A percentile compares a stretch with the other conserved stretches of the same genome.
These are phyloP conservation scores for Protoeuglena noctilucae DNA, from an alignment of 139 green algal genomes.

Conservation along the genomic window DNA sequence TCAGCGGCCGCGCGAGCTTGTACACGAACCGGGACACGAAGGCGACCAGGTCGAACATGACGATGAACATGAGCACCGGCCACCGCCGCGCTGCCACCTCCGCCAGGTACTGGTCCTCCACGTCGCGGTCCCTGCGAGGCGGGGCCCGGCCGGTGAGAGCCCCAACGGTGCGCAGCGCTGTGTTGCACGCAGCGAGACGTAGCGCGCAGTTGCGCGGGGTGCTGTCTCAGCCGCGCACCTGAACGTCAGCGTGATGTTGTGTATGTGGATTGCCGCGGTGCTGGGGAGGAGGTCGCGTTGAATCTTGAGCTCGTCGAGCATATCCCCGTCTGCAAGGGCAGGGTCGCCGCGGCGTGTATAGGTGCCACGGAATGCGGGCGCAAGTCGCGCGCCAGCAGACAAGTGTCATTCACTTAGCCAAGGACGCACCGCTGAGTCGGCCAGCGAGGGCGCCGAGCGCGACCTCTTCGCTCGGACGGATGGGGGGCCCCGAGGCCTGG, in stretches of 20 bases:
- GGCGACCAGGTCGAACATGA: slow-evolving; percentile 43
- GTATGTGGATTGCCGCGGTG: background rate
- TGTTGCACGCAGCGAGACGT: too few species aligned
- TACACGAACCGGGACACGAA: slow-evolving; percentile 27
- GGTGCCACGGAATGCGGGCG: too few species aligned
- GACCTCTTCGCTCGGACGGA: too few species aligned
- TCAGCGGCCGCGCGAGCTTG: slow-evolving; percentile 11
- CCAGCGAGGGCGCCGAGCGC: too few species aligned
- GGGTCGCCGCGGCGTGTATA: too few species aligned
- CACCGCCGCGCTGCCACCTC: slow-evolving; percentile 28
- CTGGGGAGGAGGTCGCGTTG: background rate
- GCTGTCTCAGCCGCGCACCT: background rate
- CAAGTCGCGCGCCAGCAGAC: too few species aligned
- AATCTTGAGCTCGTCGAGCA: background rate
- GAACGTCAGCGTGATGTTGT: background rate
- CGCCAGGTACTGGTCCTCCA: slow-evolving; percentile 31
- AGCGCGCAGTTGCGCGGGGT: too few species aligned
- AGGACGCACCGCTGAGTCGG: too few species aligned
- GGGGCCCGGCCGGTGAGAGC: background rate
- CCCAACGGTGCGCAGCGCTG: background rate
- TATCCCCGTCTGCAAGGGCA: too few species aligned
- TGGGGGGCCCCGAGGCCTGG: too few species aligned
- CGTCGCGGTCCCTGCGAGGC: background rate
- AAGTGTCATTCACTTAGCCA: too few species aligned
- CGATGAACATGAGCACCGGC: slow-evolving; percentile 42